phyloP scores from a whole-genome alignment of 1,284 basidiomycete genomes.

The Xerocomus amazonicus region DNA sequence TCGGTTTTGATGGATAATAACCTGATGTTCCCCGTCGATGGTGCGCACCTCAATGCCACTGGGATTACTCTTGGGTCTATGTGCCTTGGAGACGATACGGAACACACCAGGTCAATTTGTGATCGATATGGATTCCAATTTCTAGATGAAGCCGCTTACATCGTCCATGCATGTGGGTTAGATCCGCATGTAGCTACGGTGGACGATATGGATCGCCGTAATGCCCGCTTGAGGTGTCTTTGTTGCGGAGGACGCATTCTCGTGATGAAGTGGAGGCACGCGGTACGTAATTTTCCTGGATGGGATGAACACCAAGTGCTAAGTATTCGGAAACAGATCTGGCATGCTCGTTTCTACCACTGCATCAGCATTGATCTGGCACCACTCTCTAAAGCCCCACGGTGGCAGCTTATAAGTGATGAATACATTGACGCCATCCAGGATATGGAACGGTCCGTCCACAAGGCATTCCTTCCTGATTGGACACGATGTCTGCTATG shows the following conservation, averaged over 20 bases:
- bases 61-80: background rate
- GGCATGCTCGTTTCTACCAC: conserved; percentile 13
- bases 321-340: conserved; percentile 8
- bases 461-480: conserved; percentile 6
- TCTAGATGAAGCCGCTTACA: conserved; percentile 12
- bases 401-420: conserved; percentile 15
- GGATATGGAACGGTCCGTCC: conserved; percentile 6
- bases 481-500: conserved; percentile 17
- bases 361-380: conserved; percentile 5
- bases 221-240: conserved; percentile 19
- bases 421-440: conserved; percentile 15
- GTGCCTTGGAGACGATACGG: background rate
- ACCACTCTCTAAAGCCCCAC: conserved; percentile 5
- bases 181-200: conserved; percentile 20
- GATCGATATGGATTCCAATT: conserved; percentile 7
- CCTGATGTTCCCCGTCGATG: background rate
- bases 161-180: conserved; percentile 15
- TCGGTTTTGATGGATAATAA: background rate
- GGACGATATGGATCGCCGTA: conserved; percentile 21
- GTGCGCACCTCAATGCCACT: background rate
- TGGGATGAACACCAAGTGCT: background rate
- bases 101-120: background rate
- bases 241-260: conserved; percentile 4
- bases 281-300: conserved; percentile 7
- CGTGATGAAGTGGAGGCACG: conserved; percentile 17